These are phyloP conservation scores for Solanum pinnatisectum DNA, from an alignment of 257 asterid genomes.

Conservation along the genomic window DNA sequence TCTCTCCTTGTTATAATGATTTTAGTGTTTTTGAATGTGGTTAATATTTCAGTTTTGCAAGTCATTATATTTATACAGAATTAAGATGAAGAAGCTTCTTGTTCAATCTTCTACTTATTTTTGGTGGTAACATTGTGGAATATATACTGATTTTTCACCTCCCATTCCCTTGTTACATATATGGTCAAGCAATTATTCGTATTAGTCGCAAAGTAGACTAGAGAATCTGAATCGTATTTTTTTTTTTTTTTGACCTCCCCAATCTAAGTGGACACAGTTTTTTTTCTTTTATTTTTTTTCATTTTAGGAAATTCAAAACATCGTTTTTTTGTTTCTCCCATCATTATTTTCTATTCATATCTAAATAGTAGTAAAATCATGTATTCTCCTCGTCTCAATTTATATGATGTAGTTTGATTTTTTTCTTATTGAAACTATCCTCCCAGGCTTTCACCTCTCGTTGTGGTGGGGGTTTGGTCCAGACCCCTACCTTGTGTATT, in stretches of 20 bases:
- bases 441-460: no score
- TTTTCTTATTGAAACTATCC: no score
- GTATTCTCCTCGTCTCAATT: no score
- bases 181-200: neutral
- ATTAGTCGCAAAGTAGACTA: neutral
- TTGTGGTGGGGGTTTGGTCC: no score
- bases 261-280: neutral
- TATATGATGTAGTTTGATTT: no score
- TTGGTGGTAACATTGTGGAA: neutral
- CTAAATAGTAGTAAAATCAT: no score
- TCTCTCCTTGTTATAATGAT: neutral
- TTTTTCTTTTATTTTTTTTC: neutral
- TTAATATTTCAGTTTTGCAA: neutral
- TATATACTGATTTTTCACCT: neutral
- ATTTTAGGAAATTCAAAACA: neutral
- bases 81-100: neutral
- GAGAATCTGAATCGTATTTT: neutral
- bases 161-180: neutral
- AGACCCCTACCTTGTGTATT: no score
- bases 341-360: neutral
- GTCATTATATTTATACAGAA: neutral
- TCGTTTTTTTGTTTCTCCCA: neutral
- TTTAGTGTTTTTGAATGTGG: neutral
- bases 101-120: neutral
- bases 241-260: neutral